Evolutionary conservation across 202 grass and related monocot genomes (phyloP), one percentile per base, ranked within the genome.

Genomic region (Cymbopogon flexuosus): DNA sequence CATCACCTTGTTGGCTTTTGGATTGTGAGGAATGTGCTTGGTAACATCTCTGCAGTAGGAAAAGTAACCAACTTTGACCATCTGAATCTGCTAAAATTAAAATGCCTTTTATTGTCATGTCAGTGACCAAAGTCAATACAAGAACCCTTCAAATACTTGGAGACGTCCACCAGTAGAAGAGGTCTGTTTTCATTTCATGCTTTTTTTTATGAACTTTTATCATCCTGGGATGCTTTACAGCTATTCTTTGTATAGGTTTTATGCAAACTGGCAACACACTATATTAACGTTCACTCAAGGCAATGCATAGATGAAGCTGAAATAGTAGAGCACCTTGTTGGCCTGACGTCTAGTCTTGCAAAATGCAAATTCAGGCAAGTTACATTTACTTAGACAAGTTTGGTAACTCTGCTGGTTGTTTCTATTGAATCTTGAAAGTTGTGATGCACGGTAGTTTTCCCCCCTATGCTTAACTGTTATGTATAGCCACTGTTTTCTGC

Each of bases 221-320:
- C 68, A 36, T 65, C 8, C 52, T 33, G 10, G 49, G 76, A 57
- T 77, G 62, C 62, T 6, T 89, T 74, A 81, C 5, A 49, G 0
- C 13, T 67, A 29, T 81, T 62, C 33, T 30, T 75, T 62, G 15
- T 84, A 34, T 81, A 99, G 96, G 87, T 76, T 75, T 65, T 95
- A 39, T 89, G 86, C 75, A 95, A 87, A 85, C 80, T 99, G 61
- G 64, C 85, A 83, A 95, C 90, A 72, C 90, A 99, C 80, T 99
- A 90, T 58, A 68, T 14, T 75, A 85, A 87, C 65, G 90, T 99
- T 36, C 90, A 91, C 62, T 99, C 96, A 80, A 93, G 83, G 70
- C 87, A 93, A 65, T 99, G 96, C 83, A 62, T 70, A 84, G 85
- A 98, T 78, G 96, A 91, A 90, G 81, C 77, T 85, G 90, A 98